Conservation (phyloP, 441 rosid genomes). For the Isatis lusitanica region DNA sequence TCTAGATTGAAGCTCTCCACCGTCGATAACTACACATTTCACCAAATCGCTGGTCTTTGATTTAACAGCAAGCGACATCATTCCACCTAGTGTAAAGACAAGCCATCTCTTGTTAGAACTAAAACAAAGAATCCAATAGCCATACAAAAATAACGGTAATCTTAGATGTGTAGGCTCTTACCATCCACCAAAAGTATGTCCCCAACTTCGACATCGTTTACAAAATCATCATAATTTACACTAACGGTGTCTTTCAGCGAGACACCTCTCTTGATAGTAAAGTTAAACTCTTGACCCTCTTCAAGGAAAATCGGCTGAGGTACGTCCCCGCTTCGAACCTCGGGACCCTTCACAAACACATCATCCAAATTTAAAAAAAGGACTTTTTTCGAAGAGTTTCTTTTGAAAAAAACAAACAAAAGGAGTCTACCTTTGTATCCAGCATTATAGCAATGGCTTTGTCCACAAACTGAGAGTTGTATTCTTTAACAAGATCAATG, state of each 20-base stretch:
- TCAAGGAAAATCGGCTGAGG: slow-evolving; percentile 74
- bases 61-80: slow-evolving; percentile 92
- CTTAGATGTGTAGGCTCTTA: slow-evolving; percentile 35
- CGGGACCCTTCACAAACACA: slow-evolving; percentile 72
- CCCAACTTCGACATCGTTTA: slow-evolving; percentile 86
- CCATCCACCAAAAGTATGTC: slow-evolving; percentile 92
- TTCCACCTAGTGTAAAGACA: slow-evolving; percentile 65
- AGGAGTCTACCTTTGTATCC: slow-evolving; percentile 77
- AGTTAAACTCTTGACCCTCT: slow-evolving; percentile 90
- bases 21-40: slow-evolving; percentile 77
- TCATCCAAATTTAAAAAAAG: not conserved
- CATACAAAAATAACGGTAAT: not conserved
- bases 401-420: not conserved
- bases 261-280: slow-evolving; percentile 83
- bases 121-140: slow-evolving; percentile 1
- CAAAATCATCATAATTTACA: slow-evolving; percentile 92
- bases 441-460: slow-evolving; percentile 87
- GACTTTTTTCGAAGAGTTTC: not conserved
- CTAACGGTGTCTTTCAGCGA: slow-evolving; percentile 75
- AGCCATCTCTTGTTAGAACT: not conserved
- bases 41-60: slow-evolving; percentile 73
- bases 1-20: slow-evolving; percentile 94
- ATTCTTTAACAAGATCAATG: slow-evolving; percentile 86
- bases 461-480: slow-evolving; percentile 78
- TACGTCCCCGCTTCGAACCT: slow-evolving; percentile 97